phyloP scores from a whole-genome alignment of 2,329 filamentous ascomycete genomes.

The Truncatella angustata region DNA sequence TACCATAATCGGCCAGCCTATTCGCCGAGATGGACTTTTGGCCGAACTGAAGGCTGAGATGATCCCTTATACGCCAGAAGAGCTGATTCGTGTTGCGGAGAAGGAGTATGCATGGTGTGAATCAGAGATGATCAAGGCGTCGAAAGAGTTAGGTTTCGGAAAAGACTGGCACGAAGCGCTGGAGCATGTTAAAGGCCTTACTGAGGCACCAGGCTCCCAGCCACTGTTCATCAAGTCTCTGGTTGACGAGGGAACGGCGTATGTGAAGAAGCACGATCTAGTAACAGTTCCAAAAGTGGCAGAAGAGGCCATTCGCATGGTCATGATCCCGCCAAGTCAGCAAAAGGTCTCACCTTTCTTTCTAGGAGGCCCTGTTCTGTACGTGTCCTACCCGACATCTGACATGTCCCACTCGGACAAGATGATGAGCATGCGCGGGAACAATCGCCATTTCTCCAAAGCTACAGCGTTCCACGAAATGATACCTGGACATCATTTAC shows the following conservation, averaged over 20 bases:
- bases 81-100: constrained; percentile 50
- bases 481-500: constrained; percentile 57
- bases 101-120: constrained; percentile 56
- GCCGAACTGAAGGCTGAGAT: constrained; percentile 54
- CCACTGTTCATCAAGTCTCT: constrained; percentile 50
- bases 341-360: constrained; percentile 61
- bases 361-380: constrained; percentile 51
- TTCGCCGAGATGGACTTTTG: constrained; percentile 49
- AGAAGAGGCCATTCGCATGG: constrained; percentile 52
- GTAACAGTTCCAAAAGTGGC: constrained; percentile 54
- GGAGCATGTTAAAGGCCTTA: constrained; percentile 54
- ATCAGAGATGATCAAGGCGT: constrained; percentile 50
- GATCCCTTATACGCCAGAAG: constrained; percentile 57
- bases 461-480: constrained; percentile 63
- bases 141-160: constrained; percentile 44
- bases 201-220: constrained; percentile 53
- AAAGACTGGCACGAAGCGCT: constrained; percentile 51
- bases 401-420: constrained; percentile 54
- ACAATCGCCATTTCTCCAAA: constrained; percentile 55
- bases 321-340: constrained; percentile 52
- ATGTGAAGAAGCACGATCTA: constrained; percentile 52
- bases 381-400: constrained; percentile 54
- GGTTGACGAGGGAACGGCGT: constrained; percentile 48
- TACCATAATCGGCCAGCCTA: constrained; percentile 56
- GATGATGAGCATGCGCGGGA: constrained; percentile 58